Evolutionary conservation across 176 grass and related monocot genomes (phyloP), one percentile per base, ranked within the genome.

Genomic region (Musa troglodytarum): DNA sequence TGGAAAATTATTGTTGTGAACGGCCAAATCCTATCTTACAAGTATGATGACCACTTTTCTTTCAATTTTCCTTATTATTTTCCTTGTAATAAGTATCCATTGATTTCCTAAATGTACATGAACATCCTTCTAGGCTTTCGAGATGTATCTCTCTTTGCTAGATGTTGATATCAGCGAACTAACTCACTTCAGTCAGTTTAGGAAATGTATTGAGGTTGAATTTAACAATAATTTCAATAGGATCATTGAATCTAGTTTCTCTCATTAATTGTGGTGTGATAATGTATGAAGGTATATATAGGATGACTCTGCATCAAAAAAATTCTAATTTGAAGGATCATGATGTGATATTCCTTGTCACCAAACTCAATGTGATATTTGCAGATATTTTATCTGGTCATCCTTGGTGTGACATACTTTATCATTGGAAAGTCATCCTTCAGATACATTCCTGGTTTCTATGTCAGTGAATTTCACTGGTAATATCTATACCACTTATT

Each of bases 371-470:
- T 82, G 71, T 63, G 64, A 49, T 74, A 55, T 76, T 58, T 81
- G 85, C 86, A 99, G 95, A 57, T 94, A 69, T 84, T 93, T 54
- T 99, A 99, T 87, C 84, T 99, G 53, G 78, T 75, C 57, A 88
- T 99, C 85, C 79, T 99, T 80, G 88, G 90, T 29, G 78, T 87
- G 57, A 92, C 90, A 81, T 99, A 94, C 87, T 81, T 80, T 50
- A 91, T 99, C 55, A 77, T 99, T 82, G 86, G 82, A 74, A 89
- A 94, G 72, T 87, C 95, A 84, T 99, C 95, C 75, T 94, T 99
- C 58, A 59, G 86, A 61, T 94, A 92, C 65, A 91, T 99, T 86
- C 95, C 95, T 86, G 95, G 95, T 82, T 89, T 94, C 54, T 99
- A 94, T 81, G 82, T 99, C 76, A 81, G 90, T 86, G 91, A 88